Evolutionary conservation across 1,139 yeast genomes (phyloP), one percentile per base, ranked within the genome.

Genomic region (Sugiyamaella pinicola): DNA sequence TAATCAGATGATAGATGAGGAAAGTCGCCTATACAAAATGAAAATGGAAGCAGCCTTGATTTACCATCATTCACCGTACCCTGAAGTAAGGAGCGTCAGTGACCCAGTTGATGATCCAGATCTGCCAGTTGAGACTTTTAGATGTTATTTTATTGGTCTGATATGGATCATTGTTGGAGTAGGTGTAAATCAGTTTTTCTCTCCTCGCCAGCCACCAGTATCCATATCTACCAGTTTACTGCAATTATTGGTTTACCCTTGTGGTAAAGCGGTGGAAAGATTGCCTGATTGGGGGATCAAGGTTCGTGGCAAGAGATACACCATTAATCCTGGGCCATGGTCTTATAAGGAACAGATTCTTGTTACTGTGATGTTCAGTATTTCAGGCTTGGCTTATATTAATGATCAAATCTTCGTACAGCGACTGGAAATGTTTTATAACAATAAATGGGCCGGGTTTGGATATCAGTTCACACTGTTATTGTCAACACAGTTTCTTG

Each of bases 331-430:
- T 1, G 84, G 84, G 4, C 82, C 82, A 5, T 85, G 88, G 87
- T 73, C 77, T 28, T 75, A 72, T 60, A 85, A 85, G 65, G 93
- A 85, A 64, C 88, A 85, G 71, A 81, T 82, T 82, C 71, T 82
- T 55, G 73, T 81, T 2, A 79, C 85, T 2, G 49, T 78, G 31
- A 69, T 77, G 60, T 74, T 74, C 58, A 70, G 76, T 38, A 74
- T 74, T 47, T 58, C 52, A 43, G 74, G 74, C 22, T 65, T 74
- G 42, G 73, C 78, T 37, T 78, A 79, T 53, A 79, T 75, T 12
- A 71, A 70, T 55, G 79, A 78, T 58, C 61, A 64, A 44, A 73
- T 78, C 53, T 70, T 74, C 50, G 78, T 74, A 19, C 82, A 79
- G 61, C 73, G 75, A 53, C 43, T 47, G 65, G 67, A 51, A 49